Conservation (phyloP, 192 early-diverging fungal genomes). For the Umbelopsis vinacea region DNA sequence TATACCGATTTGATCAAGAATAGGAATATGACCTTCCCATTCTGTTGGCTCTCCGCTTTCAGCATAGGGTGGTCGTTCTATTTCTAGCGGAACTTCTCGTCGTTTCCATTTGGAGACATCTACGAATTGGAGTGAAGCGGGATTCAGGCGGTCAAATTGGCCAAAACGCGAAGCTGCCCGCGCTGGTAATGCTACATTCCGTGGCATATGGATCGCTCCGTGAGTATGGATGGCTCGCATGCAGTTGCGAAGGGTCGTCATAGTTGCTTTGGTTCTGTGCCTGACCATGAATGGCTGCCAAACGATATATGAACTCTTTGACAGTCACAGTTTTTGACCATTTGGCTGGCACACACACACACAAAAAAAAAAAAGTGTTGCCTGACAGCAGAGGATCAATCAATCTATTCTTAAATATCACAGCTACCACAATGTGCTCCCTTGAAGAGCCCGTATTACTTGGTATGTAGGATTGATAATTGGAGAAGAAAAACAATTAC, state of each 20-base stretch:
- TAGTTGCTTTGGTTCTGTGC: not conserved
- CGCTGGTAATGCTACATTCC: not conserved
- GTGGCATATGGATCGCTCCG: not conserved
- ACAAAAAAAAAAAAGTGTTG: not conserved
- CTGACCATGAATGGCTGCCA: not conserved
- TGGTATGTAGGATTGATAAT: not conserved
- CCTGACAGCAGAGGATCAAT: too few species aligned
- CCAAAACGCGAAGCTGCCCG: not conserved
- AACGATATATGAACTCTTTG: not conserved
- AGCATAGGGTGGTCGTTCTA: slow-evolving; percentile 64
- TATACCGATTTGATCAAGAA: slow-evolving; percentile 42
- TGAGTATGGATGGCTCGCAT: not conserved
- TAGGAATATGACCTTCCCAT: slow-evolving; percentile 51
- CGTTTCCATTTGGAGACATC: slow-evolving; percentile 29
- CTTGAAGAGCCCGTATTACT: slow-evolving; percentile 8
- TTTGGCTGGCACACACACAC: not conserved
- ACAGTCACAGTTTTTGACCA: not conserved
- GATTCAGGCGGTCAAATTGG: slow-evolving; percentile 29
- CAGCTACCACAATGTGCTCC: not conserved
- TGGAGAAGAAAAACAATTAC: not conserved
- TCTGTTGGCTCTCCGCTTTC: slow-evolving; percentile 51
- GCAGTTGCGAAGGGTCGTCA: not conserved
- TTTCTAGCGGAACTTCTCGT: slow-evolving; percentile 43
- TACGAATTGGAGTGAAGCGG: slow-evolving; percentile 25
- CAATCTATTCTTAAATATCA: too few species aligned